Evolutionary conservation across 345 rosid species (phyloP), one percentile per base, ranked within the genome.

Genomic region (Raphanus sativus): DNA sequence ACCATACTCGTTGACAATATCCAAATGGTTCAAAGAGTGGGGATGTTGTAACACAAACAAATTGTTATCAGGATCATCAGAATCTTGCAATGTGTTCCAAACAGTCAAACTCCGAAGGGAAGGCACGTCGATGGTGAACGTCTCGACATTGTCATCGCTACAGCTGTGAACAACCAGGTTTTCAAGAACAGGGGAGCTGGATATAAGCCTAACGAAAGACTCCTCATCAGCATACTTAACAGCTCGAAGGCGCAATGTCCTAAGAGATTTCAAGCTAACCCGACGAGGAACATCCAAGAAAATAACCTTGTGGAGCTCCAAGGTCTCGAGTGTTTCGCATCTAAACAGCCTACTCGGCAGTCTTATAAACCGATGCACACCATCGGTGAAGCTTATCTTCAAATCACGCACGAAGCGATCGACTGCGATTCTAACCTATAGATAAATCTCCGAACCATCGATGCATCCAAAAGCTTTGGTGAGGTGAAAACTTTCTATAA

Each of bases 241-340:
- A 70, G 4, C 25, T 3, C 2, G 2, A 38, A 71, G 75, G 6
- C 56, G 55, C 15, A 71, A 38, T 1, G n/a, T 71, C 66, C 5
- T 40, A 34, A 71, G 40, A 3, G 59, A 26, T 10, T 1, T 40
- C 4, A 71, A 71, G 42, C 59, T 40, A 15, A 60, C 9, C 40
- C 9, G 26, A 60, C 28, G 26, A 71, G 66, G 75, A 60, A 71
- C 58, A 15, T 71, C 58, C 4, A 71, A 28, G 8, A 62, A 2
- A 29, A 12, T 7, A 8, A 62, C 76, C 17, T 1, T 45, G 0
- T 7, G 17, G 32, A 73, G 67, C 21, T 73, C 62, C 24, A 62
- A 45, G 24, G 50, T 52, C 69, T 48, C 62, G 0, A 73, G 50
- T 62, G 76, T 73, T 73, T 73, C 76, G 52, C 50, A 73, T 45